Evolutionary conservation across 176 grass and related monocot genomes (phyloP).

Genomic region (Lolium rigidum): DNA sequence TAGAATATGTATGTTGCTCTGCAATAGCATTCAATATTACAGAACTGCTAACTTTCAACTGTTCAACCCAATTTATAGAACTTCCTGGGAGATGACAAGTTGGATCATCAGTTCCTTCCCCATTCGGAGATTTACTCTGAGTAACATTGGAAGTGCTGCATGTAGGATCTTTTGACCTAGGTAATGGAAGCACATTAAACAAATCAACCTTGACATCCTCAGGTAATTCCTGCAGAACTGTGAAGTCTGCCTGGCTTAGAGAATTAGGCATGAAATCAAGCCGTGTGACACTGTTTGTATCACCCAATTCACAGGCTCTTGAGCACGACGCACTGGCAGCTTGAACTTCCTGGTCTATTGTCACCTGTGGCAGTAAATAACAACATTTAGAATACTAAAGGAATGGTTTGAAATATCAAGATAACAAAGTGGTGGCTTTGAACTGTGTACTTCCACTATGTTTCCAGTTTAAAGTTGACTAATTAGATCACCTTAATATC

Average conservation of each 20-base stretch:
- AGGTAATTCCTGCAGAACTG: slow-evolving; percentile 76
- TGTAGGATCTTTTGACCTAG: slow-evolving; percentile 53
- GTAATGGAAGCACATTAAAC: slow-evolving; percentile 58
- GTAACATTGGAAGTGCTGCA: slow-evolving; percentile 32
- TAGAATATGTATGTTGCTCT: slow-evolving; percentile 40
- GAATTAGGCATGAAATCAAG: slow-evolving; percentile 76
- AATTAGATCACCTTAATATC: slow-evolving; percentile 43
- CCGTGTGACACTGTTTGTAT: slow-evolving; percentile 13
- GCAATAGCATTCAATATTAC: slow-evolving; percentile 59
- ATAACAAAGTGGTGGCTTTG: slow-evolving; percentile 13
- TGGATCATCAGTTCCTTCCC: slow-evolving; percentile 37
- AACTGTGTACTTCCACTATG: slow-evolving; percentile 27
- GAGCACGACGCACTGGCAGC: slow-evolving; percentile 51
- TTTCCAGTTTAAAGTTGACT: slow-evolving; percentile 31
- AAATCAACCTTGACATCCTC: slow-evolving; percentile 74
- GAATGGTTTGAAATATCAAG: slow-evolving; percentile 24
- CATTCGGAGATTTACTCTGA: slow-evolving; percentile 35
- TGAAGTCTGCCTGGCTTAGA: slow-evolving; percentile 74
- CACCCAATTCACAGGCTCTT: slow-evolving; percentile 48
- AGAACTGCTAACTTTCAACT: slow-evolving; percentile 64
- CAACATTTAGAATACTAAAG: slow-evolving; percentile 26
- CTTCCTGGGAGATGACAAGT: slow-evolving; percentile 36
- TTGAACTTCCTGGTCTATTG: slow-evolving; percentile 48
- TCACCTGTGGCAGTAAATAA: slow-evolving; percentile 32
- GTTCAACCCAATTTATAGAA: slow-evolving; percentile 59